Evolutionary conservation across 352 stramenopile species (phyloP).

Genomic region (Elongisporangium senticosum): DNA sequence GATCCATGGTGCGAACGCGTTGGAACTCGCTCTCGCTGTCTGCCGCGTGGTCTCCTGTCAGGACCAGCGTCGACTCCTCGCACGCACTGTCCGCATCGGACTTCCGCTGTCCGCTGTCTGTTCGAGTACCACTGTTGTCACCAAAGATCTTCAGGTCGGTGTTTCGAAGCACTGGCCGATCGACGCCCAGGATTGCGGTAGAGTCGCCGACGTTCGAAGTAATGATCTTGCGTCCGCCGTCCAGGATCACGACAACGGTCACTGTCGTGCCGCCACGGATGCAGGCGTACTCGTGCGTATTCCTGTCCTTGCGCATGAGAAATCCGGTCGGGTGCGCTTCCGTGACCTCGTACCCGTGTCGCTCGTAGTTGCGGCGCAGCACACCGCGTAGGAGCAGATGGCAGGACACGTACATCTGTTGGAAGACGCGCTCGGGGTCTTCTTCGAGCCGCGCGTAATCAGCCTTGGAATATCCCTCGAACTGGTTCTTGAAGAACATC

Average conservation of each 20-base stretch:
- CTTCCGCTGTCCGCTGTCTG: background rate
- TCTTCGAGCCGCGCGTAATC: conserved; percentile 49
- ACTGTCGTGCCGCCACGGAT: conserved; percentile 88
- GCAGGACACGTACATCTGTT: conserved; percentile 44
- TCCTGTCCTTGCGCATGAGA: conserved; percentile 39
- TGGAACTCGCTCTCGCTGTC: conserved; percentile 75
- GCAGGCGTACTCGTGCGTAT: conserved; percentile 40
- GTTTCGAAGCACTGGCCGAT: conserved; percentile 14
- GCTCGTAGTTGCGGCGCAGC: conserved; percentile 58
- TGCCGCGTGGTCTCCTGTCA: conserved; percentile 81
- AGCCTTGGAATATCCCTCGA: conserved; percentile 32
- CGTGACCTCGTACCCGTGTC: conserved; percentile 45
- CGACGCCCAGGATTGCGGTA: conserved; percentile 29
- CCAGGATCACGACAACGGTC: conserved; percentile 75
- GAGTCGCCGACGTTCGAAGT: conserved; percentile 85
- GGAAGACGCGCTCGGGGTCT: conserved; percentile 45
- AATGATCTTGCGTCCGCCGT: conserved; percentile 62
- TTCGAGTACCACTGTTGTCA: conserved; percentile 9
- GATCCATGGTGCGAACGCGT: conserved; percentile 35
- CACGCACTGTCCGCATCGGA: conserved; percentile 10
- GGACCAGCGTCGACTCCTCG: conserved; percentile 26
- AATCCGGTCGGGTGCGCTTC: conserved; percentile 55
- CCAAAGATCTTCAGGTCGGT: conserved; percentile 25
- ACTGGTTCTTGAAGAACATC: conserved; percentile 58
- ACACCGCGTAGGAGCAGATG: conserved; percentile 59